Evolutionary conservation across 2,329 filamentous ascomycete species (phyloP).

Genomic region (Trichocomaceae sp.): DNA sequence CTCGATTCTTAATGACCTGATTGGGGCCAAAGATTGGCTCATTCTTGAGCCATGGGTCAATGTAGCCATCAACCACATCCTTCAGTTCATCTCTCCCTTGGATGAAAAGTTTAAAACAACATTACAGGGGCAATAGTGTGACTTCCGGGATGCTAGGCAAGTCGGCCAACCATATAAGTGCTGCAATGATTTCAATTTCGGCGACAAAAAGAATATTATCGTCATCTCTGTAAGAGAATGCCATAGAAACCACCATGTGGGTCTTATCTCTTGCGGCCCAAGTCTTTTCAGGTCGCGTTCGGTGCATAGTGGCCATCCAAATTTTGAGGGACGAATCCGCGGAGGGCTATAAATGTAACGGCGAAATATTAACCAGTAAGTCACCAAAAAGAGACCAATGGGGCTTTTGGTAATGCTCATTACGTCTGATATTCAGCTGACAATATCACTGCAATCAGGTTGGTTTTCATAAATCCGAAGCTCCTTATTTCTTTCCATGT

Average conservation of each 20-base stretch:
- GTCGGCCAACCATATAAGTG: constrained; percentile 1
- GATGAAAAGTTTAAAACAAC: neutral
- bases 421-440: too few species aligned
- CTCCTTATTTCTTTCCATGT: neutral
- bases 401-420: too few species aligned
- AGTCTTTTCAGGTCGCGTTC: neutral
- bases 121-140: neutral
- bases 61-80: neutral
- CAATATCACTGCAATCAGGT: neutral
- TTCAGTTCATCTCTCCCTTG: neutral
- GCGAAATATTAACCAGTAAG: too few species aligned
- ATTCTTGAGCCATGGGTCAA: constrained; percentile 3
- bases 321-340: neutral
- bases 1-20: too few species aligned
- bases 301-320: neutral
- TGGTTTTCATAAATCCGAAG: neutral
- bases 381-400: too few species aligned
- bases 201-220: neutral
- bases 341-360: neutral
- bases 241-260: neutral
- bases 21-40: too few species aligned
- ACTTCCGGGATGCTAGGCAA: neutral
- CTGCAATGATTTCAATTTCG: neutral
- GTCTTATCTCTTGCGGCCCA: neutral
- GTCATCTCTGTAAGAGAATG: neutral